Base-by-base conservation (phyloP, 2,329 filamentous ascomycete genomes). In the Periconia macrospinosa region DNA sequence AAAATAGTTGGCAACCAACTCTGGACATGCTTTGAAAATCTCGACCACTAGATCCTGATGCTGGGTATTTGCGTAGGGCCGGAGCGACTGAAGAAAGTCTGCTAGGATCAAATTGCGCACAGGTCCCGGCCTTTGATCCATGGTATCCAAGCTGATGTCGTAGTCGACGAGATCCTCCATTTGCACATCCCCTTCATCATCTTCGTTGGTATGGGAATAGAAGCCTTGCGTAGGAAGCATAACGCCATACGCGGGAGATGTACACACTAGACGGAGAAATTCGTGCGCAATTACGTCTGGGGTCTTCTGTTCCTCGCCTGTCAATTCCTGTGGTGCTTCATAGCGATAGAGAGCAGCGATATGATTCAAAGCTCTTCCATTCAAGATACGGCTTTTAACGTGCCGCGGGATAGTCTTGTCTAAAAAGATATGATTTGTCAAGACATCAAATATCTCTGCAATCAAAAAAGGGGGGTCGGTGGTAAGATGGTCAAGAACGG, bases 1-100 rank as follows among this genome's bases (percentile, higher is more conserved):
- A 68, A 96, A 97, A 71, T 95, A 99, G 65, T 92, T 87, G 42
- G 91, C 89, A 1, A 96, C 84, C 2, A 97, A 81, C 73, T 97
- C 94, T 0, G 95, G 93, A 0, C 89, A 90, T 8, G 85, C 84
- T 57, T 81, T 81, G 68, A 99, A 96, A 33, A 96, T 91, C 3
- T 87, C 81, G 5, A 93, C 78, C 1, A 96, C 76, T 10, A 99
- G 82, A 62, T 96, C 88, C 62, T 87, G 89, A 68, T 99, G 92
- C 56, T 88, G 84, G 33, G 85, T 81, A 73, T 86, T 92, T 30
- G 90, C 87, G 80, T 95, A 93, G 7, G 94, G 93, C 7, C 90
- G 87, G 50, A 99, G 80, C 42, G 82, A 88, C 59, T 90, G 86
- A 1, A 90, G 81, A 59, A 97, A 91, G 35, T 91, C 86, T 14